Evolutionary conservation across 306 rosid genomes (phyloP).

Genomic region (Ormosia emarginata): DNA sequence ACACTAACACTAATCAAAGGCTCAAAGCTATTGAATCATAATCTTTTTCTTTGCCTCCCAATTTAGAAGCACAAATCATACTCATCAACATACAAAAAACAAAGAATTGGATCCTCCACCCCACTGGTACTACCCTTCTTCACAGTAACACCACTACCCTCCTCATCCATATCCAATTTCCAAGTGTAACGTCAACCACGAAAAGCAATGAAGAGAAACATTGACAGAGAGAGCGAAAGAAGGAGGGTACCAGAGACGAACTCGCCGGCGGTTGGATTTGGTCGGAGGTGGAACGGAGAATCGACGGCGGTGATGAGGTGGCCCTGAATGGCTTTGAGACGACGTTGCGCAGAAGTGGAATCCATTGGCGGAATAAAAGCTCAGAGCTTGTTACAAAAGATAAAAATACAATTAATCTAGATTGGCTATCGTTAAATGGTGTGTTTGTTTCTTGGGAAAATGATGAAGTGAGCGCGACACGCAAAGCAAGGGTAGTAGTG

Average conservation of each 20-base stretch:
- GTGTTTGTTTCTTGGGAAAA: background rate
- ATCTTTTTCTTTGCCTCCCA: background rate
- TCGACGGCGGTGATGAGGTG: constrained; percentile 54
- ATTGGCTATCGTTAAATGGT: too few species aligned
- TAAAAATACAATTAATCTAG: too few species aligned
- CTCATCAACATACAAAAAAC: background rate
- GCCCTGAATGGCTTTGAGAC: constrained; percentile 57
- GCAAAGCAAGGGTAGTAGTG: background rate
- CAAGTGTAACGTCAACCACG: background rate
- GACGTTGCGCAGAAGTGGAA: constrained; percentile 62
- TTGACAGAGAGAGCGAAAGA: constrained; percentile 4
- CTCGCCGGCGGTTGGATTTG: constrained; percentile 72
- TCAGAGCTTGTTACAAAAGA: background rate
- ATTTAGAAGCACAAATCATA: background rate
- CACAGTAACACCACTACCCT: background rate
- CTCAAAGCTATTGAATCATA: too few species aligned
- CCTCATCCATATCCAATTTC: background rate
- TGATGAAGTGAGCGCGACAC: background rate
- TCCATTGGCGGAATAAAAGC: constrained; percentile 40
- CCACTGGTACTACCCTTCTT: too few species aligned
- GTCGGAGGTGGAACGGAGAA: constrained; percentile 49
- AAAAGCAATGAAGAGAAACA: background rate
- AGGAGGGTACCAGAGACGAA: constrained; percentile 69
- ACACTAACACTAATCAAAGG: background rate
- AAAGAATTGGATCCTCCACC: background rate